Evolutionary conservation across 2,329 filamentous ascomycete species (phyloP).

Genomic region (Zymoseptoria ardabiliae): DNA sequence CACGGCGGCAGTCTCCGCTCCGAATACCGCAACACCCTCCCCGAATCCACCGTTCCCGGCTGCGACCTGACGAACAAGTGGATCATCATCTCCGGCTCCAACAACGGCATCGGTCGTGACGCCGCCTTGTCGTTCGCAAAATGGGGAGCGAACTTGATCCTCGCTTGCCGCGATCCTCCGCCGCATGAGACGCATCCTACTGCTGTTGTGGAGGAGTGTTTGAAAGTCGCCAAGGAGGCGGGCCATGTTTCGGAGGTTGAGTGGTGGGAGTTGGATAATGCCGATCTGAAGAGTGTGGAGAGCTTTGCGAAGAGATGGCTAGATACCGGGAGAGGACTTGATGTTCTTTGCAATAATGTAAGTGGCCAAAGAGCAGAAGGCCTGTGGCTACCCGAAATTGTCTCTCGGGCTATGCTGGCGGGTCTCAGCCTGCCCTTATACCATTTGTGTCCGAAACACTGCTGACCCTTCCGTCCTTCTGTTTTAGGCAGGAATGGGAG

Average conservation of each 20-base stretch:
- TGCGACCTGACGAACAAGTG: slow-evolving; percentile 5
- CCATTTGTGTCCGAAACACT: too few species aligned
- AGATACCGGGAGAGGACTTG: slow-evolving; percentile 10
- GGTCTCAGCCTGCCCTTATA: too few species aligned
- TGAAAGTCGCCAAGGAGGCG: slow-evolving; percentile 2
- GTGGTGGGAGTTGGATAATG: slow-evolving; percentile 7
- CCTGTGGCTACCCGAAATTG: too few species aligned
- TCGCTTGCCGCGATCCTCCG: slow-evolving; percentile 23
- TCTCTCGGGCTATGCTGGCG: too few species aligned
- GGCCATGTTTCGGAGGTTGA: slow-evolving; percentile 4
- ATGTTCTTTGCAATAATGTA: slow-evolving; percentile 28
- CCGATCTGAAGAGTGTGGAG: slow-evolving; percentile 20
- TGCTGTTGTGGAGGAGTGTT: slow-evolving; percentile 20
- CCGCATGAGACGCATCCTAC: slow-evolving; percentile 19
- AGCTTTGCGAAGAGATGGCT: slow-evolving; percentile 25
- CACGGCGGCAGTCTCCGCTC: neutral
- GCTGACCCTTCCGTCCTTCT: too few species aligned
- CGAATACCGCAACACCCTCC: neutral
- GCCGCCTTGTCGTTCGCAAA: slow-evolving; percentile 21
- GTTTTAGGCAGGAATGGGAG: slow-evolving; percentile 25
- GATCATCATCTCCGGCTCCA: slow-evolving; percentile 17
- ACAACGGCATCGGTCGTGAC: slow-evolving; percentile 26
- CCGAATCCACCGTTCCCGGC: neutral
- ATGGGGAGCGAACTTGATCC: slow-evolving; percentile 25
- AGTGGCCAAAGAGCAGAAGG: too few species aligned